Evolutionary conservation across 805 yeast genomes (phyloP), one percentile per base, ranked within the genome.

Genomic region (Cyberlindnera xishuangbannaensis): DNA sequence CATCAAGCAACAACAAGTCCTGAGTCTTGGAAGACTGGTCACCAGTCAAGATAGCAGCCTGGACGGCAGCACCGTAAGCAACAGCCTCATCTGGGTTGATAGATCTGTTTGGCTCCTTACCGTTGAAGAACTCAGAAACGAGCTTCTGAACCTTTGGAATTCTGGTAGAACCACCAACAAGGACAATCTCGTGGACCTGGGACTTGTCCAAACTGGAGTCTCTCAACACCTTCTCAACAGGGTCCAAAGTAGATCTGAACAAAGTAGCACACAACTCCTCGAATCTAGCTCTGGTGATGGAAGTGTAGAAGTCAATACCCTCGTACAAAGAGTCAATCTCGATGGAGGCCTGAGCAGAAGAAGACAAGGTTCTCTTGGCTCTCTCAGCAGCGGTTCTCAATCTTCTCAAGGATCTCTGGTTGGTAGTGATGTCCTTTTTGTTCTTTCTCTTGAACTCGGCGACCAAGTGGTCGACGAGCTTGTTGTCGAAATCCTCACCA

Each of bases 1-100:
- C 97, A 76, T 88, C 97, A 62, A 90, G 77, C 59, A 88, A 75
- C 61, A 90, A 72, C 64, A 87, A 73, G 65, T 87, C 97, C 73
- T 87, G 95, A 43, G 96, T 88, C 82, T 86, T 86, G 43, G 95
- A 79, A 26, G 96, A 87, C 51, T 90, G 80, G 68, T 87, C 96
- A 71, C 97, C 97, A 42, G 95, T 78, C 61, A 87, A 76, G 60
- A 87, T 87, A 51, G 96, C 96, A 50, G 95, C 96, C 73, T 87
- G 97, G 51, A 87, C 96, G 45, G 96, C 96, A 52, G 97, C 97
- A 81, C 97, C 96, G 71, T 87, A 87, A 58, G 97, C 97, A 66
- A 87, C 97, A 58, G 97, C 97, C 72, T 87, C 97, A 74, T 87
- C 97, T 53, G 97, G 96, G 78, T 87, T 87, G 67, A 87, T 87